Evolutionary conservation across 768 basidiomycete species (phyloP), one percentile per base, ranked within the genome.

Genomic region (Podaxis sp.): DNA sequence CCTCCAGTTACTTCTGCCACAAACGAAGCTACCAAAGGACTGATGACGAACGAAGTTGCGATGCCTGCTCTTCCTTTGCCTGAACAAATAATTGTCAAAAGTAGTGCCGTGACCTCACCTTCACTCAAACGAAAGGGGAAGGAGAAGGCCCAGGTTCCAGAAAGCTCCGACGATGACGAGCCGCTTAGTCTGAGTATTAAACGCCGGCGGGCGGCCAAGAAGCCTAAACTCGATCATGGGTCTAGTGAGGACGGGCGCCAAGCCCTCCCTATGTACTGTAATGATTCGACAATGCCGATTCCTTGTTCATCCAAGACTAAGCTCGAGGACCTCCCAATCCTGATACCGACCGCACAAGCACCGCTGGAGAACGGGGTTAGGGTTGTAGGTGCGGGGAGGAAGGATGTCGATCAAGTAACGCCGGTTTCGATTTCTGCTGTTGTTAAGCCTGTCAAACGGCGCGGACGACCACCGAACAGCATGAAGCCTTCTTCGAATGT

Each of bases 91-190:
- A 49, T 37, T 36, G 33, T 12, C 12, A 15, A 30, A 13, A 38
- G 10, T 24, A 8, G 7, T 4, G 17, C 11, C n/a, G 22, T 49
- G 13, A 13, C 22, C 17, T 26, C 50, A 1, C 22, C 33, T 2
- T 40, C 37, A 10, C 36, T 51, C 26, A 59, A 59, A 26, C 36
- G 58, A 8, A 59, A 59, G 38, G 58, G 58, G 22, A 59, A 59
- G 26, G 50, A 40, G 22, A 51, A 40, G 36, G 38, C 24, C 1
- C 56, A 5, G 12, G 22, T 2, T 20, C 40, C 22, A 46, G 56
- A 44, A 28, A 44, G 40, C 26, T 56, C 56, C 28, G 56, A 56
- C 38, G 49, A 59, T 6, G 30, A 33, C 8, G 30, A 50, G 37
- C 36, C 58, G 12, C n/a, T 50, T 26, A 20, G 24, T 28, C 33